Percentiles rank a stretch among this genome's conserved stretches.
phyloP scores from a whole-genome alignment of 805 yeast species.

The Tetrapisispora fleetii region DNA sequence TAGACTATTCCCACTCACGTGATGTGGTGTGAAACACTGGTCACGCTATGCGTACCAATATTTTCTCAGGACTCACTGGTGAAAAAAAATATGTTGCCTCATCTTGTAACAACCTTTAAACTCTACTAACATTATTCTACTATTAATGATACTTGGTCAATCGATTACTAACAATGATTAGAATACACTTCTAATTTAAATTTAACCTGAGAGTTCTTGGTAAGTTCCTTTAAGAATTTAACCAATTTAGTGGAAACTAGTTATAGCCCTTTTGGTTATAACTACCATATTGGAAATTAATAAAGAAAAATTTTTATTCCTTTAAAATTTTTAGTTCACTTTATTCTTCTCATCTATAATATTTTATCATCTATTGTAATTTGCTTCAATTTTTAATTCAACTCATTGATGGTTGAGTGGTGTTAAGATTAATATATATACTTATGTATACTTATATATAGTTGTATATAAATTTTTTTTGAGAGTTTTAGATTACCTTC shows the following conservation, averaged over 20 bases:
- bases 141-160: neutral
- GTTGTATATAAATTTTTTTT: neutral
- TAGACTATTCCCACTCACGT: too few relatives aligned
- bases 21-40: neutral
- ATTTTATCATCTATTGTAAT: neutral
- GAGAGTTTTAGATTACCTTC: neutral
- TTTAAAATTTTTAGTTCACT: neutral
- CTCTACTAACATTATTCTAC: neutral
- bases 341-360: neutral
- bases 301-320: neutral
- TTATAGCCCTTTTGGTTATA: too few relatives aligned
- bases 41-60: neutral
- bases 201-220: neutral
- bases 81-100: neutral
- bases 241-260: too few relatives aligned
- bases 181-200: too few relatives aligned
- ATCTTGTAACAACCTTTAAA: neutral
- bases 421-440: too few relatives aligned
- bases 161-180: neutral
- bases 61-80: slow-evolving; percentile 1
- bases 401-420: neutral
- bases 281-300: neutral
- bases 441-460: too few relatives aligned
- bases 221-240: too few relatives aligned
- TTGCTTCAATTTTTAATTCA: too few relatives aligned